A percentile compares a stretch with the other conserved stretches of the same genome.
Evolutionary conservation across 345 rosid species (phyloP).

Genomic region (Viola odorata): DNA sequence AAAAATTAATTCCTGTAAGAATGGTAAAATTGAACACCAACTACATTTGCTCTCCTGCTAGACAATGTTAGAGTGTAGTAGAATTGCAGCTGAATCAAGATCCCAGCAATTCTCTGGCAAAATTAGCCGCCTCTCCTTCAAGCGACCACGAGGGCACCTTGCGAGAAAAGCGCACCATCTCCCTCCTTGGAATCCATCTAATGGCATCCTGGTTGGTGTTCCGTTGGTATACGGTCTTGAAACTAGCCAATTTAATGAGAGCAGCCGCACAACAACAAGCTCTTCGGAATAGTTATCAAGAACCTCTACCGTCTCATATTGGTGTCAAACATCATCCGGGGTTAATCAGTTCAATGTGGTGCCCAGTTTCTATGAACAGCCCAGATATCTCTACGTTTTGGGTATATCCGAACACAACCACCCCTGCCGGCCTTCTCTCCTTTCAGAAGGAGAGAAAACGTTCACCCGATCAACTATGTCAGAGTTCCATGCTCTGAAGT

Average conservation of each 20-base stretch:
- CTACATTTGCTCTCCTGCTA: conserved; percentile 20
- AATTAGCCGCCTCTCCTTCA: conserved; percentile 44
- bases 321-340: conserved; percentile 75
- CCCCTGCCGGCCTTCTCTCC: conserved; percentile 94
- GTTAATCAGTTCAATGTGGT: conserved; percentile 66
- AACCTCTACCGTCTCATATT: conserved; percentile 95
- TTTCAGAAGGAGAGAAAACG: conserved; percentile 79
- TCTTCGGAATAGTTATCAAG: conserved; percentile 88
- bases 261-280: conserved; percentile 75
- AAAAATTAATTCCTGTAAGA: conserved; percentile 43
- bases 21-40: conserved; percentile 38
- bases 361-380: conserved; percentile 95
- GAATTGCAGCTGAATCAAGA: conserved; percentile 96
- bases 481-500: conserved; percentile 78
- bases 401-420: conserved; percentile 94
- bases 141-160: conserved; percentile 90
- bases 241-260: conserved; percentile 65
- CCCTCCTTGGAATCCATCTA: conserved; percentile 87
- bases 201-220: conserved; percentile 41
- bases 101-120: conserved; percentile 91
- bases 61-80: conserved; percentile 41
- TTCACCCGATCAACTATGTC: conserved; percentile 86
- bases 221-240: conserved; percentile 85
- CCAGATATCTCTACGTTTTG: conserved; percentile 86
- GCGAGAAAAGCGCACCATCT: conserved; percentile 89